Evolutionary conservation across 164 flowering plant species (phyloP).

Genomic region (Macadamia tetraphylla): DNA sequence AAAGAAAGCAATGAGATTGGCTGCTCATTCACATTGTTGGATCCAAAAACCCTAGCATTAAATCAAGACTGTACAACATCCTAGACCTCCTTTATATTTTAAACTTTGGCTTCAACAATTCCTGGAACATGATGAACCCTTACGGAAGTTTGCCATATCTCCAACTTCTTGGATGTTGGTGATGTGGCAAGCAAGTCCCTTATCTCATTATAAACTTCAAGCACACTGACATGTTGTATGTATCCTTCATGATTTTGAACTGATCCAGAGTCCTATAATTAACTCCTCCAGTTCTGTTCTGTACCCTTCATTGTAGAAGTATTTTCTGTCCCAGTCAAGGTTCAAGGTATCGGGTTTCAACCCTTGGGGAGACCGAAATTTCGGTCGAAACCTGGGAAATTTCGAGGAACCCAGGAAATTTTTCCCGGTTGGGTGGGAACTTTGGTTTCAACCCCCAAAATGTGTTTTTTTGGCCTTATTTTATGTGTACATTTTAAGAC

Average conservation of each 20-base stretch:
- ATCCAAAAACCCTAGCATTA: conserved; percentile 75
- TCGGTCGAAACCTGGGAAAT: no score
- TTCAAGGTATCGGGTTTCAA: no score
- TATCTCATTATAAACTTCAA: conserved; percentile 91
- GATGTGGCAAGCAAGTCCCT: conserved; percentile 69
- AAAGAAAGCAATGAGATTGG: conserved; percentile 13
- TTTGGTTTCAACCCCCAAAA: no score
- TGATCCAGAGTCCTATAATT: conserved; percentile 77
- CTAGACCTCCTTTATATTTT: conserved; percentile 68
- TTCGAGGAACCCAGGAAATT: no score
- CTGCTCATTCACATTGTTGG: conserved; percentile 35
- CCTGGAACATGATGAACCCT: conserved; percentile 85
- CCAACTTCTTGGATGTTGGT: conserved; percentile 74
- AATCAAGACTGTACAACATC: conserved; percentile 73
- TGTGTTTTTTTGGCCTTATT: no score
- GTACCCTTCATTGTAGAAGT: conserved; percentile 95
- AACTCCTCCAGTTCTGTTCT: conserved; percentile 65
- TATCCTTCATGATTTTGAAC: conserved; percentile 51
- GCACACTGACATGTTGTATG: conserved; percentile 79
- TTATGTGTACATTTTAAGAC: no score
- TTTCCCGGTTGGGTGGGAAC: no score
- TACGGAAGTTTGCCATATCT: conserved; percentile 75
- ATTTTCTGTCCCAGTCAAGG: conserved; percentile 61
- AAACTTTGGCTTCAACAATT: conserved; percentile 72
- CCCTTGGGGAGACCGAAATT: no score